Percentiles rank a stretch among this genome's conserved stretches.
Evolutionary conservation across 768 basidiomycete genomes (phyloP).

Genomic region (Mycena maculata): DNA sequence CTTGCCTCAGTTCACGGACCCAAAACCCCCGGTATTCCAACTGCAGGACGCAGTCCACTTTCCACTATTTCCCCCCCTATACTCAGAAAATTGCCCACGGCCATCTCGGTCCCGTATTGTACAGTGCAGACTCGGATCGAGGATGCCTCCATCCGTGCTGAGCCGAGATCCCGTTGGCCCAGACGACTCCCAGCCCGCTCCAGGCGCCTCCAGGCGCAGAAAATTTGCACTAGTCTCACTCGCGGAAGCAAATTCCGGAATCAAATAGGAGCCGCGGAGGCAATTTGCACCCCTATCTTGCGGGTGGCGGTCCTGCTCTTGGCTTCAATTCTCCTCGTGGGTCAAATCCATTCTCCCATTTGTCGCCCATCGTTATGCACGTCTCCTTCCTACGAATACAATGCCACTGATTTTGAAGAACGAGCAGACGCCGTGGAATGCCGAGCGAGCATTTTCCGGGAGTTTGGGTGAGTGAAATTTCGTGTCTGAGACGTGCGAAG

Average conservation of each 20-base stretch:
- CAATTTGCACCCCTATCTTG: conserved; percentile 9
- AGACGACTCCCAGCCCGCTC: not conserved
- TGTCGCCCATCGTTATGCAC: conserved; percentile 3
- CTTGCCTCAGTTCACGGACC: too few species aligned
- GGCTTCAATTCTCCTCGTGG: not conserved
- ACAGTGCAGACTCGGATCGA: too few species aligned
- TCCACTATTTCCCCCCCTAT: too few species aligned
- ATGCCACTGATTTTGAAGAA: not conserved
- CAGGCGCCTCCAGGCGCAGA: not conserved
- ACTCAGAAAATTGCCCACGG: too few species aligned
- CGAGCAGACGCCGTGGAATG: not conserved
- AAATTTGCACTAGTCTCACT: not conserved
- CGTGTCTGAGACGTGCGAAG: conserved; percentile 10
- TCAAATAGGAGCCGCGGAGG: conserved; percentile 19
- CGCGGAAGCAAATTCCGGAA: conserved; percentile 9
- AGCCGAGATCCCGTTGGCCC: too few species aligned
- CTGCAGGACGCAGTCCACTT: too few species aligned
- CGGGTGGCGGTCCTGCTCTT: not conserved
- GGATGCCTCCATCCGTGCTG: too few species aligned
- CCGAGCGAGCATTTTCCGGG: not conserved
- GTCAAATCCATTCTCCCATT: not conserved
- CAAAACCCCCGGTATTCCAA: too few species aligned
- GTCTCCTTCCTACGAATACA: not conserved
- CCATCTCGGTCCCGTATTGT: too few species aligned
- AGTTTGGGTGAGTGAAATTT: not conserved